These are phyloP conservation scores for Echites panduratus DNA, from an alignment of 257 asterid genomes.

Conservation along the genomic window DNA sequence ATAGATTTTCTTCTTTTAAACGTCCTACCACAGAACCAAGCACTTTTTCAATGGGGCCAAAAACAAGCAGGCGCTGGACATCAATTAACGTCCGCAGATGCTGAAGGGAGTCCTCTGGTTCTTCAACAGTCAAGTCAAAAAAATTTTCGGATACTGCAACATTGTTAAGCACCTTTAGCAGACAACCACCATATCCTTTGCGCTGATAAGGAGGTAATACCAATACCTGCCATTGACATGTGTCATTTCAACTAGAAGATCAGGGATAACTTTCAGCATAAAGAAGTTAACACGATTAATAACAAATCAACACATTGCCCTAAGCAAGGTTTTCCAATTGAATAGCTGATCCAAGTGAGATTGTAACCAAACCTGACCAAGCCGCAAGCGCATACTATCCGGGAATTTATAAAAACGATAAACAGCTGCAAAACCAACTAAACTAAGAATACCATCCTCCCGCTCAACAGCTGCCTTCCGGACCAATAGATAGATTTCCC, in stretches of 20 bases:
- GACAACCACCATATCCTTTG: slow-evolving; percentile 71
- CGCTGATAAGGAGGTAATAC: slow-evolving; percentile 80
- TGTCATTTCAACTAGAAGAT: slow-evolving; percentile 7
- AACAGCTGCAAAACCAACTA: slow-evolving; percentile 86
- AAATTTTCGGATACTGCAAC: slow-evolving; percentile 61
- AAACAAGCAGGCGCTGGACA: slow-evolving; percentile 61
- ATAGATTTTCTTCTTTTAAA: slow-evolving; percentile 48
- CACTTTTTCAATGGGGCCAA: slow-evolving; percentile 48
- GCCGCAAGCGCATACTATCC: slow-evolving; percentile 59
- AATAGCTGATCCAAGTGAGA: slow-evolving; percentile 2
- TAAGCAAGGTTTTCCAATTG: neutral
- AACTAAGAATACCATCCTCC: slow-evolving; percentile 28
- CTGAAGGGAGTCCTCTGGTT: slow-evolving; percentile 86
- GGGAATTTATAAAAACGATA: slow-evolving; percentile 72
- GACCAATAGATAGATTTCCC: slow-evolving; percentile 76
- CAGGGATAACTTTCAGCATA: neutral
- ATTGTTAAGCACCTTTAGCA: slow-evolving; percentile 57
- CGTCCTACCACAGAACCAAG: slow-evolving; percentile 40
- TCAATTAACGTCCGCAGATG: slow-evolving; percentile 77
- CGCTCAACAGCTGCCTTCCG: slow-evolving; percentile 27
- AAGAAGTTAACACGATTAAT: neutral
- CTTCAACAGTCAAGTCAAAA: slow-evolving; percentile 83
- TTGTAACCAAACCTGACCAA: slow-evolving; percentile 71
- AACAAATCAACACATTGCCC: neutral
- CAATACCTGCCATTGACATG: slow-evolving; percentile 49